Base-by-base conservation (phyloP, 805 yeast genomes). In the Jamesozyma jinghongensis region DNA sequence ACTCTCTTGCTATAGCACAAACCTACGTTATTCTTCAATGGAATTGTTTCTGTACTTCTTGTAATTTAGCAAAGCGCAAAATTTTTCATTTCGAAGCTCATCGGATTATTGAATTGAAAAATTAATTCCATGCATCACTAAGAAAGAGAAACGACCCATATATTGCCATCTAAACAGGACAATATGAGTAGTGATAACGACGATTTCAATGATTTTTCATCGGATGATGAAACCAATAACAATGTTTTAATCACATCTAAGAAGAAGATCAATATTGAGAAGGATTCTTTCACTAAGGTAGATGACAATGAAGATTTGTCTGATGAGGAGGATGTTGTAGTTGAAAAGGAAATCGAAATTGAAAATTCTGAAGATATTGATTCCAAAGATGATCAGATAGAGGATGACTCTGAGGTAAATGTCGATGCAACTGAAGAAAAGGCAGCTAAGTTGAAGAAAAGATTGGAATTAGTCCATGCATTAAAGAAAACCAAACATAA, bases 401-500 rank as follows among this genome's bases (percentile, higher is more conserved):
- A 42, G 27, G 49, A 40, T 27, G 44, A 45, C 6, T 44, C 44
- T 12, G 56, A 49, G 5, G 52, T 45, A 10, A 56, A 47, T 2
- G 47, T 40, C 6, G 59, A 46, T n/a, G 57, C 41, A 5, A 41
- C 37, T 13, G 48, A 52, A 8, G 51, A 50, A 26, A 40, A 44
- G 36, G 40, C 49, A 4, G 42, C 51, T 2, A 54, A 50, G 29
- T 26, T 48, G 49, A 73, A 69, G 48, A 64, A 81, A 26, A 71
- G 79, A 6, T 71, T 79, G 6, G 71, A 71, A 35, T 75, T 75
- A 46, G 46, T 58, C 3, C 55, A 52, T 32, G 48, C 55, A 45
- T 70, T 74, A 45, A 71, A 71, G 49, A 73, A 73, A 50, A 70
- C 74, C 29, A 75, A 71, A 45, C 70, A 69, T 41, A 79, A 74